Evolutionary conservation across 805 yeast species (phyloP), one percentile per base, ranked within the genome.

Genomic region (Sugiyamaella americana): DNA sequence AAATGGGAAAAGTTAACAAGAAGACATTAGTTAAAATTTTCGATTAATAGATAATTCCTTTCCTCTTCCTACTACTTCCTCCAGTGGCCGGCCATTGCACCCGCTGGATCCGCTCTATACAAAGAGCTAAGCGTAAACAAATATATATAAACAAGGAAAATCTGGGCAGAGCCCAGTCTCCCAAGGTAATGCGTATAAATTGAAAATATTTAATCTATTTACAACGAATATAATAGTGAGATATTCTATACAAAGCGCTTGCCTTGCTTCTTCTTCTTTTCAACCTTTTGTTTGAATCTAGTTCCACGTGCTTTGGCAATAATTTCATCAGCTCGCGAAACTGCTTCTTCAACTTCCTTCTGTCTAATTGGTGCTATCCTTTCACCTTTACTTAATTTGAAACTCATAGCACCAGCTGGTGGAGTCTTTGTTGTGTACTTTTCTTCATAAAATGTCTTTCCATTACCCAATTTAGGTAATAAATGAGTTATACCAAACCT

Each of bases 341-440:
- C 64, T 24, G 93, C 96, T 41, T 77, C 80, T 29, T 69, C 70
- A 64, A 85, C 80, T 57, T 73, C 76, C 51, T 70, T 70, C 64
- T 76, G 69, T 64, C 87, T 81, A 19, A 67, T 78, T 10, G 71
- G 78, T 49, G 73, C 72, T 38, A 55, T 53, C 29, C 87, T 75
- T 65, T 88, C 95, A 75, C 87, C 78, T 67, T 81, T 82, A 56
- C 80, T 83, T 38, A 87, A 85, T 76, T 87, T 87, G 58, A 87
- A 94, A 60, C 68, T 70, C 59, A 78, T 63, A 21, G 85, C 85
- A 65, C 96, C 95, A 58, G 76, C 78, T 78, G 86, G 75, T 65
- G 81, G 75, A 59, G 74, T 74, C 70, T 84, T 82, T 51, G 75
- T 71, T 38, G 75, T 72, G 65, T 82, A 84, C 65, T 85, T 87